phyloP scores from a whole-genome alignment of 495 filamentous ascomycete species.

The Alectoria sarmentosa region DNA sequence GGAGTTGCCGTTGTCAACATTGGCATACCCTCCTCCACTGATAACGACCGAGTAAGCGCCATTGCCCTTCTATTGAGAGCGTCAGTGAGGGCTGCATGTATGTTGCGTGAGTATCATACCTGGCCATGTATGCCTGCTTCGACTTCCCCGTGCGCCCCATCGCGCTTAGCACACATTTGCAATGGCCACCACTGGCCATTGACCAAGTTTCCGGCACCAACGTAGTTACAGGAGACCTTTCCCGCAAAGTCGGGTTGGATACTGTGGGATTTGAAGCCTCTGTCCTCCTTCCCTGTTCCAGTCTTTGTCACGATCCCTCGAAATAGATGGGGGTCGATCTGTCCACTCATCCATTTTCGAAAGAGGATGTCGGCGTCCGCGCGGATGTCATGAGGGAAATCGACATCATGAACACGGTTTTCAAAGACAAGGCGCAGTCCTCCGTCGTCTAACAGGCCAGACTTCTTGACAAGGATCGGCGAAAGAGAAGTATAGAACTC shows the following conservation, averaged over 20 bases:
- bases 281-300: slow-evolving; percentile 15
- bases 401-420: slow-evolving; percentile 3
- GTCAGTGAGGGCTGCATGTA: background rate
- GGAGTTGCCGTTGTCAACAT: slow-evolving; percentile 38
- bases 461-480: slow-evolving; percentile 29
- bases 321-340: slow-evolving; percentile 40
- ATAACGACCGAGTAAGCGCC: slow-evolving; percentile 41
- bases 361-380: slow-evolving; percentile 37
- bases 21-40: slow-evolving; percentile 36
- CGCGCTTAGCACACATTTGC: slow-evolving; percentile 44
- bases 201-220: slow-evolving; percentile 41
- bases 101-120: background rate
- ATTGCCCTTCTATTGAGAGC: slow-evolving; percentile 16
- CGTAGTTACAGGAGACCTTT: slow-evolving; percentile 27
- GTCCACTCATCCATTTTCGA: slow-evolving; percentile 33
- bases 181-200: slow-evolving; percentile 54
- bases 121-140: slow-evolving; percentile 45
- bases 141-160: slow-evolving; percentile 48
- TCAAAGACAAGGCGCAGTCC: slow-evolving; percentile 35
- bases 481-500: slow-evolving; percentile 29
- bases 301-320: slow-evolving; percentile 38
- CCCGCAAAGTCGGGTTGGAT: slow-evolving; percentile 28
- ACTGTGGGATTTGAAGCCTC: slow-evolving; percentile 24
- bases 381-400: slow-evolving; percentile 37
- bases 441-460: slow-evolving; percentile 33